phyloP scores from a whole-genome alignment of 2,329 filamentous ascomycete genomes.

The Lasiodiplodia sp. region DNA sequence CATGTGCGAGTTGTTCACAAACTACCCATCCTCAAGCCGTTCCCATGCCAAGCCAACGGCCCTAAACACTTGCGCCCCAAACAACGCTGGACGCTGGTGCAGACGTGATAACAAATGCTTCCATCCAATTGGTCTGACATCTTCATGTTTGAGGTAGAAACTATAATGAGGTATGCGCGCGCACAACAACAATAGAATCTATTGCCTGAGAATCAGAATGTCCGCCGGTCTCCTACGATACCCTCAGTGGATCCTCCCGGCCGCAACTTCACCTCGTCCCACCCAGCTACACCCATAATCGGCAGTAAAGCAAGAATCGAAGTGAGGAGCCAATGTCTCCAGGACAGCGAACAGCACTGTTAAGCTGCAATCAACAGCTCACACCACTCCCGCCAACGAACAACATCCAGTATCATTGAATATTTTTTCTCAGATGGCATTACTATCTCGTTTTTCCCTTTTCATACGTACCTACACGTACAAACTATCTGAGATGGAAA shows the following conservation, averaged over 20 bases:
- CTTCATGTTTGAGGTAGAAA: not conserved
- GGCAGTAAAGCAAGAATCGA: not conserved
- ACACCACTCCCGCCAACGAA: not conserved
- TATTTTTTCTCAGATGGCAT: not conserved
- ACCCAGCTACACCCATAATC: not conserved
- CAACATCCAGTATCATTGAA: not conserved
- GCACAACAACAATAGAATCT: not conserved
- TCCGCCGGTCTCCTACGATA: too few species aligned
- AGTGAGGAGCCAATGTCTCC: not conserved
- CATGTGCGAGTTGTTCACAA: too few species aligned
- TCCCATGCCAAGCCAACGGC: too few species aligned
- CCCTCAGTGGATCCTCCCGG: too few species aligned
- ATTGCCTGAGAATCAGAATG: not conserved
- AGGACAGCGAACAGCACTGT: not conserved
- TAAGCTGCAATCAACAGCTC: not conserved
- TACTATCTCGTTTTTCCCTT: not conserved
- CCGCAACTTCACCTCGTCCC: not conserved
- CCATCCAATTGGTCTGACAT: not conserved
- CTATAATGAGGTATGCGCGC: not conserved
- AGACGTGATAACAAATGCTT: not conserved
- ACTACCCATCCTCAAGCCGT: too few species aligned
- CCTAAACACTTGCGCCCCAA: too few species aligned
- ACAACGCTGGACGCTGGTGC: not conserved
- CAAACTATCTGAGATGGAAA: not conserved
- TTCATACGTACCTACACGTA: conserved; percentile 2